Evolutionary conservation across 208 protist species (phyloP).

Genomic region (Borovskyia barvae): DNA sequence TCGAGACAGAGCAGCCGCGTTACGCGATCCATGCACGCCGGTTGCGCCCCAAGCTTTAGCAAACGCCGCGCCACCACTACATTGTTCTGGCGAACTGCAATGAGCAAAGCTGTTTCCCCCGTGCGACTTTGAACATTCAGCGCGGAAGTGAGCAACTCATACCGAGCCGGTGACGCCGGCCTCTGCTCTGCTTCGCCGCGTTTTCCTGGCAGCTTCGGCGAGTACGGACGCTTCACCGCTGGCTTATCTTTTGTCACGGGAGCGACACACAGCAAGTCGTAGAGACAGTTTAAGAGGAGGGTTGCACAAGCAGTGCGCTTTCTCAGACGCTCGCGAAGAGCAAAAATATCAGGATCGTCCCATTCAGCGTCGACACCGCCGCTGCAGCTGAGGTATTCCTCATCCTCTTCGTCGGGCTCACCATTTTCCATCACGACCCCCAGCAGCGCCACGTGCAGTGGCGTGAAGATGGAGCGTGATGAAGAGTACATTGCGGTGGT

Average conservation of each 20-base stretch:
- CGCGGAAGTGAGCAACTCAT: conserved; percentile 31
- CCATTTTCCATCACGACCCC: conserved; percentile 41
- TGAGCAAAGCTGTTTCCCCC: conserved; percentile 68
- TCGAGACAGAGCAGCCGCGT: conserved; percentile 67
- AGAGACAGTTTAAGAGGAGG: conserved; percentile 47
- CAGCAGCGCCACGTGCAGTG: conserved; percentile 64
- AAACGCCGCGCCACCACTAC: conserved; percentile 51
- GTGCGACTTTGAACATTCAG: conserved; percentile 62
- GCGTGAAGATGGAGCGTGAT: conserved; percentile 54
- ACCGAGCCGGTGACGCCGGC: not conserved
- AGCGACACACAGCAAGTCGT: conserved; percentile 19
- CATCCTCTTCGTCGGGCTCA: conserved; percentile 14
- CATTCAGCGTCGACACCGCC: not conserved
- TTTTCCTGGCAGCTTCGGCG: not conserved
- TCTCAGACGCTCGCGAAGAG: conserved; percentile 6
- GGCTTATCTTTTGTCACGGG: not conserved
- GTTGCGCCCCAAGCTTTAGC: conserved; percentile 57
- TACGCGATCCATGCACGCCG: conserved; percentile 63
- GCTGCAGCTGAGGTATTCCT: not conserved
- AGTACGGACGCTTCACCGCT: not conserved
- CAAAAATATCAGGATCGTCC: not conserved
- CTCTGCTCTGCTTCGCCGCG: not conserved
- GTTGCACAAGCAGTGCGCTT: conserved; percentile 27
- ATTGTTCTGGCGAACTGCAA: conserved; percentile 61
- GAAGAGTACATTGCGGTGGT: conserved; percentile 34